Conservation (phyloP, 2,329 filamentous ascomycete species). For the Stemphylium beticola region DNA sequence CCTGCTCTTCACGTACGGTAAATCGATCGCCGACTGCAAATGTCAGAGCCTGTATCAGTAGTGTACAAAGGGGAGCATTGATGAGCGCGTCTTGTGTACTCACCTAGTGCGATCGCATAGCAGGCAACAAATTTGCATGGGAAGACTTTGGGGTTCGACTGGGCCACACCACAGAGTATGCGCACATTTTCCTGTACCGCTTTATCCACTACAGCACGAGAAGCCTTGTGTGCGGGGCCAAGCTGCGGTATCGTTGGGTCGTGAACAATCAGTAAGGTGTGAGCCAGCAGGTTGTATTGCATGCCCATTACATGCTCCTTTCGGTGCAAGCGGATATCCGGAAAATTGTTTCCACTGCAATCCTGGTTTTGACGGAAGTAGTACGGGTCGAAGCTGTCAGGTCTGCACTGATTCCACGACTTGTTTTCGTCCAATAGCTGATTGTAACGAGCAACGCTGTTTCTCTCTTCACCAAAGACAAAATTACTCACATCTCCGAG, state of each 20-base stretch:
- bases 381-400: constrained; percentile 45
- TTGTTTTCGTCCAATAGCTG: constrained; percentile 45
- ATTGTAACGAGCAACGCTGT: constrained; percentile 36
- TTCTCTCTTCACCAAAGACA: constrained; percentile 43
- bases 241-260: constrained; percentile 47
- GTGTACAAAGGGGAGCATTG: neutral
- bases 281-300: constrained; percentile 46
- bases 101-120: constrained; percentile 45
- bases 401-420: constrained; percentile 40
- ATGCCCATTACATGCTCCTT: constrained; percentile 44
- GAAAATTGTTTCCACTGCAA: constrained; percentile 42
- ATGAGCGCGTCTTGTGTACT: constrained; percentile 4
- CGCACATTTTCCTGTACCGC: constrained; percentile 45
- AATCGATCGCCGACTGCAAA: constrained; percentile 45
- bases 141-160: constrained; percentile 43
- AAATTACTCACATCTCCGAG: constrained; percentile 48
- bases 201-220: constrained; percentile 39
- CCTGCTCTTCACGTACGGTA: constrained; percentile 38
- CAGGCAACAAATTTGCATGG: constrained; percentile 47
- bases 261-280: constrained; percentile 45
- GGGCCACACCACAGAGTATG: constrained; percentile 43
- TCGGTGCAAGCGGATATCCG: constrained; percentile 44
- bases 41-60: constrained; percentile 6
- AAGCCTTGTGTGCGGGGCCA: constrained; percentile 42
- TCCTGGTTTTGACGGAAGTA: constrained; percentile 43